These are phyloP conservation scores for Eimeria falciformis DNA, from an alignment of 169 alveolate species.

Conservation along the genomic window DNA sequence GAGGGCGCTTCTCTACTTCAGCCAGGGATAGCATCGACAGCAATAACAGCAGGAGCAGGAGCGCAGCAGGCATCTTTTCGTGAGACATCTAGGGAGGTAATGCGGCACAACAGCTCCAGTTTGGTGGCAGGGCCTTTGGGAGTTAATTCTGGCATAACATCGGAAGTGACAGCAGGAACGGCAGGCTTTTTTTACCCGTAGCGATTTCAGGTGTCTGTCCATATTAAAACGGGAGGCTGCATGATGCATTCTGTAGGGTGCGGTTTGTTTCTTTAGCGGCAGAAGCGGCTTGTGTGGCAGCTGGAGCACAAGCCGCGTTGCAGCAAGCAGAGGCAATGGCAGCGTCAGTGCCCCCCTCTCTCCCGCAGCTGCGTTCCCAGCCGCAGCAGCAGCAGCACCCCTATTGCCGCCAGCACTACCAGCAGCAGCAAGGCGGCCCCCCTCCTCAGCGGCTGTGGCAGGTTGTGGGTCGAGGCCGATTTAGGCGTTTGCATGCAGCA, in stretches of 20 bases:
- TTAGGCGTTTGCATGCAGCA: conserved; percentile 18
- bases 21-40: too few relatives aligned
- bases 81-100: too few relatives aligned
- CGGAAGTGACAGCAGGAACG: too few relatives aligned
- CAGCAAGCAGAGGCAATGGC: conserved; percentile 36
- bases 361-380: conserved; percentile 11
- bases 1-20: too few relatives aligned
- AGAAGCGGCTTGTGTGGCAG: not conserved
- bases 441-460: conserved; percentile 30
- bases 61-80: not conserved
- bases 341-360: conserved; percentile 35
- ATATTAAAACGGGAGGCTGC: too few relatives aligned
- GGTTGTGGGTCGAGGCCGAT: not conserved
- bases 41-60: conserved; percentile 6
- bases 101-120: too few relatives aligned
- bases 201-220: too few relatives aligned
- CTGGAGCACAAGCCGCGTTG: not conserved
- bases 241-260: not conserved
- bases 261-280: conserved; percentile 1
- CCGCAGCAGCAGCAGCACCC: not conserved
- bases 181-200: too few relatives aligned
- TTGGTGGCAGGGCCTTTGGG: not conserved
- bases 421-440: conserved; percentile 25
- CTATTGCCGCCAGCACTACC: not conserved
- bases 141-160: too few relatives aligned